Evolutionary conservation across 176 grass and related monocot genomes (phyloP).

Genomic region (Zizania latifolia): DNA sequence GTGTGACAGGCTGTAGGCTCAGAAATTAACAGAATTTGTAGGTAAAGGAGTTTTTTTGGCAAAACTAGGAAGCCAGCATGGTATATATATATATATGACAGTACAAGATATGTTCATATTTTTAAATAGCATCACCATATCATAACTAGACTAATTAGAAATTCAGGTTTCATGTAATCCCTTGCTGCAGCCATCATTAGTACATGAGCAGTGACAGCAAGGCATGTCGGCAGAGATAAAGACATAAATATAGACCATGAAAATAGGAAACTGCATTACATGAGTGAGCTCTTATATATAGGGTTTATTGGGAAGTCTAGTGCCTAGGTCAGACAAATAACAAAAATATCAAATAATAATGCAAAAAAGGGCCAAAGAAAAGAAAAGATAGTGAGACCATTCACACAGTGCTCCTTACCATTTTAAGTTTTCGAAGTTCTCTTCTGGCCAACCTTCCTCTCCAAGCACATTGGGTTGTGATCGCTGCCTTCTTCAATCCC

Average conservation of each 20-base stretch:
- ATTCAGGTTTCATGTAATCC: not conserved
- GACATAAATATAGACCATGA: not conserved
- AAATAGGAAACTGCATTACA: not conserved
- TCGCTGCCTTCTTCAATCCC: slow-evolving; percentile 69
- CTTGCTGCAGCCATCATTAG: not conserved
- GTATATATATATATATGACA: not conserved
- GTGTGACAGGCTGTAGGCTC: not conserved
- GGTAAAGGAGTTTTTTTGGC: not conserved
- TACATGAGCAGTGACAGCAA: not conserved
- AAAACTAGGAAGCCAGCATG: not conserved
- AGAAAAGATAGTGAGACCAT: not conserved
- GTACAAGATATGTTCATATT: slow-evolving; percentile 1
- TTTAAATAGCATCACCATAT: not conserved
- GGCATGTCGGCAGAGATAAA: slow-evolving; percentile 1
- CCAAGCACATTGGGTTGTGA: slow-evolving; percentile 86
- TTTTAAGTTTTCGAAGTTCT: slow-evolving; percentile 91
- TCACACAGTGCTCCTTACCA: slow-evolving; percentile 50
- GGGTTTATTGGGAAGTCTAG: not conserved
- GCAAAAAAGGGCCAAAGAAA: not conserved
- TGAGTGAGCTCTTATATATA: not conserved
- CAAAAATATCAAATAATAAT: slow-evolving; percentile 16
- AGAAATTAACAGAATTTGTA: slow-evolving; percentile 2
- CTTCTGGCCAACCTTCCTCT: slow-evolving; percentile 82
- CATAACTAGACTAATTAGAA: not conserved
- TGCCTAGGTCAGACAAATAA: not conserved